phyloP scores from a whole-genome alignment of 495 filamentous ascomycete genomes.

The Pseudoneurospora amorphoporcata region DNA sequence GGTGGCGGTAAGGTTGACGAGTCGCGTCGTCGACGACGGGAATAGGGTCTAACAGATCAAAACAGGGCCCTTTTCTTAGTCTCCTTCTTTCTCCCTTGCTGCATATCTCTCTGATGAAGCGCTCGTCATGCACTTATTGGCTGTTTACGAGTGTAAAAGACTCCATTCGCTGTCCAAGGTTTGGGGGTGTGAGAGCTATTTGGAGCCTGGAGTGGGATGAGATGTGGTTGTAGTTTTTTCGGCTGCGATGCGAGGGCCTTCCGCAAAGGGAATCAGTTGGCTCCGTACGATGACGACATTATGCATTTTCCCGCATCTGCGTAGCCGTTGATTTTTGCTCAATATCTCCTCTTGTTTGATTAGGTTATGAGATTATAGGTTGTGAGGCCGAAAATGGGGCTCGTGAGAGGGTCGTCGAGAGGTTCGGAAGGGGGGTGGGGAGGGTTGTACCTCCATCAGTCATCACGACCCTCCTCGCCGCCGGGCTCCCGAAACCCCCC shows the following conservation, averaged over 20 bases:
- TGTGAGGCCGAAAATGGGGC: not conserved
- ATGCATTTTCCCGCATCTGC: not conserved
- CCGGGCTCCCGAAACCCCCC: not conserved
- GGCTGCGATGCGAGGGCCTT: not conserved
- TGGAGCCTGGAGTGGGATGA: not conserved
- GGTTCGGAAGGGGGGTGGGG: not conserved
- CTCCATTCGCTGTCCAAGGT: not conserved
- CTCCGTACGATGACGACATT: not conserved
- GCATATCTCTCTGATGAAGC: not conserved
- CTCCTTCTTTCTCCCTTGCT: not conserved
- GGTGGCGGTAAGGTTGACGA: not conserved
- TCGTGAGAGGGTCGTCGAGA: not conserved
- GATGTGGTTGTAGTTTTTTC: not conserved
- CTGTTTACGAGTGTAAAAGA: not conserved
- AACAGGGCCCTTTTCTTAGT: not conserved
- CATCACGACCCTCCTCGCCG: not conserved
- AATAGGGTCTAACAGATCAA: not conserved
- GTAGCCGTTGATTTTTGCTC: not conserved
- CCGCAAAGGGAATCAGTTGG: not conserved
- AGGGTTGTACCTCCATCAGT: not conserved
- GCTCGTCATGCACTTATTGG: not conserved
- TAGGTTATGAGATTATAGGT: not conserved
- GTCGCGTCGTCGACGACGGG: not conserved
- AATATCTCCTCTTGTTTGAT: not conserved
- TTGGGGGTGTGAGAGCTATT: not conserved